These are phyloP conservation scores for Trichoderma cornu-damae DNA, from an alignment of 2,329 filamentous ascomycete genomes.

Conservation along the genomic window DNA sequence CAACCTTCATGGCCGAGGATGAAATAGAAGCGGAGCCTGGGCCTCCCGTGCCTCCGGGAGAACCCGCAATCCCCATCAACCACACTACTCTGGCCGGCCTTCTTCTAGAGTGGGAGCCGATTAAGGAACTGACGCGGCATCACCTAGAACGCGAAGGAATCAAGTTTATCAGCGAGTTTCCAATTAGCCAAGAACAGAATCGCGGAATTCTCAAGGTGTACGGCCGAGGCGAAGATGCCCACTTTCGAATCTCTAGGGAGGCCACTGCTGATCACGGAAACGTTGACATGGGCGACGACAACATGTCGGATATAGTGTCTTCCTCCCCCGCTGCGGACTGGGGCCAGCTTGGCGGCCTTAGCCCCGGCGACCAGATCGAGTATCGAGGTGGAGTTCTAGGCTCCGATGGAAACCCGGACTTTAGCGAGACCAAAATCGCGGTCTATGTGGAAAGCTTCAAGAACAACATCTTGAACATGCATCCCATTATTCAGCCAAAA, in stretches of 20 bases:
- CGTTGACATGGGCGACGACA: conserved; percentile 42
- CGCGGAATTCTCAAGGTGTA: conserved; percentile 71
- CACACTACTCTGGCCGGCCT: conserved; percentile 89
- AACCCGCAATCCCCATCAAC: conserved; percentile 71
- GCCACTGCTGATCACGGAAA: conserved; percentile 33
- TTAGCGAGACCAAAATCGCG: conserved; percentile 47
- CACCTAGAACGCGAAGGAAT: conserved; percentile 47
- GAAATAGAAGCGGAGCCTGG: conserved; percentile 49
- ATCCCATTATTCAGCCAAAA: conserved; percentile 54
- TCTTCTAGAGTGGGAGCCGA: conserved; percentile 67
- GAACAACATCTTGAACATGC: conserved; percentile 59
- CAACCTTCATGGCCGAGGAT: conserved; percentile 39
- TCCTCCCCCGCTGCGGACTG: conserved; percentile 53
- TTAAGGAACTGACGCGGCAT: conserved; percentile 56
- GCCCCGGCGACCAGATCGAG: conserved; percentile 40
- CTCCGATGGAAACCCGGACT: conserved; percentile 50
- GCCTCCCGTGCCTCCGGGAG: conserved; percentile 50
- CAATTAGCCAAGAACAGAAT: conserved; percentile 68
- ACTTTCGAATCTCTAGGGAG: conserved; percentile 35
- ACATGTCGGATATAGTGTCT: conserved; percentile 47
- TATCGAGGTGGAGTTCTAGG: conserved; percentile 36
- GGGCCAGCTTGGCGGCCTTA: conserved; percentile 53
- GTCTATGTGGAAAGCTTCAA: conserved; percentile 54
- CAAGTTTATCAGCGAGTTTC: conserved; percentile 62
- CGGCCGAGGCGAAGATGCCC: conserved; percentile 68